These are phyloP conservation scores for Xylaria polymorpha DNA, from an alignment of 2,329 filamentous ascomycete genomes.

Conservation along the genomic window DNA sequence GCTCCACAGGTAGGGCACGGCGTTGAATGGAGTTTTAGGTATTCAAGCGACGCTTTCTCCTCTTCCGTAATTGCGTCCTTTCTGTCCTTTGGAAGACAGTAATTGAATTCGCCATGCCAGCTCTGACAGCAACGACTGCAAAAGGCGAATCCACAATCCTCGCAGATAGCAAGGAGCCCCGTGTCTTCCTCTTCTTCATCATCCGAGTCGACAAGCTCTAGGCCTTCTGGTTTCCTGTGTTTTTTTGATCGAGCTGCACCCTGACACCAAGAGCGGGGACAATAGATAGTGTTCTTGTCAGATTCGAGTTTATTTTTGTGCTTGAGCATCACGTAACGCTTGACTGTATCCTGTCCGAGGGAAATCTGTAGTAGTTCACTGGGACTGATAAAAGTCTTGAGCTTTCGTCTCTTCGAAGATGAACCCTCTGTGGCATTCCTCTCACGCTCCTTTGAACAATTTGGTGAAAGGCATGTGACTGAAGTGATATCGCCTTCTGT, in stretches of 20 bases:
- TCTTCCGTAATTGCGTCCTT: conserved; percentile 80
- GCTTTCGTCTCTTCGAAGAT: conserved; percentile 64
- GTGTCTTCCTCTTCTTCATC: conserved; percentile 58
- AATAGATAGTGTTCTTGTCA: conserved; percentile 92
- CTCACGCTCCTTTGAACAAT: conserved; percentile 75
- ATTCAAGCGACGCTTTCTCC: conserved; percentile 87
- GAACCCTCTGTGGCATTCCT: conserved; percentile 48
- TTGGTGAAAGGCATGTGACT: conserved; percentile 83
- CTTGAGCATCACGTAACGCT: conserved; percentile 88
- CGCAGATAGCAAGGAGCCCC: conserved; percentile 84
- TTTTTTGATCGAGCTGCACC: conserved; percentile 83
- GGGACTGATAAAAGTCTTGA: conserved; percentile 77
- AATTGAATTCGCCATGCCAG: conserved; percentile 91
- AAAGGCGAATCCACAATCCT: conserved; percentile 90
- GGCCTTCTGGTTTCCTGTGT: conserved; percentile 76
- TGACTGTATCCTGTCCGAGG: conserved; percentile 76
- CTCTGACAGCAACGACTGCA: conserved; percentile 76
- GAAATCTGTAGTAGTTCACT: conserved; percentile 86
- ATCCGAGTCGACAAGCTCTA: conserved; percentile 70
- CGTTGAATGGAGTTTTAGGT: conserved; percentile 82
- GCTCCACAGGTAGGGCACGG: conserved; percentile 89
- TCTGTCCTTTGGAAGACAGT: conserved; percentile 74
- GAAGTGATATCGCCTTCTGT: conserved; percentile 82
- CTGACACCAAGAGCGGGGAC: conserved; percentile 91
- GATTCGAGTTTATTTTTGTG: conserved; percentile 93